Conservation (phyloP, 2,329 filamentous ascomycete species). For the Aspergillus tanneri region DNA sequence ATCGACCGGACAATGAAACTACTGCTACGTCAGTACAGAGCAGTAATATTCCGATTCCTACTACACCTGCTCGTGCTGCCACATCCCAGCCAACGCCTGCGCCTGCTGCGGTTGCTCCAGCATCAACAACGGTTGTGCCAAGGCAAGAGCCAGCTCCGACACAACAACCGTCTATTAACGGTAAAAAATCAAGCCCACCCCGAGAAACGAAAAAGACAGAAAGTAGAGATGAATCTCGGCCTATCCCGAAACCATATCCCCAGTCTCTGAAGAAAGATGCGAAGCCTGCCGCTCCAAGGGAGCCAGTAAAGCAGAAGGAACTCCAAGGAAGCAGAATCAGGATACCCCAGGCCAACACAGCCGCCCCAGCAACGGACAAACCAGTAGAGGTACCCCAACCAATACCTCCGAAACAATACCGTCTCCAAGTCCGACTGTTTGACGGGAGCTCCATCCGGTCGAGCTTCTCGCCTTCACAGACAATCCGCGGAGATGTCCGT, state of each 20-base stretch:
- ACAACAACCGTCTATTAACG: neutral
- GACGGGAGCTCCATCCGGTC: slow-evolving; percentile 78
- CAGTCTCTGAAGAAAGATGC: too few species aligned
- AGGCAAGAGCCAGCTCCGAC: neutral
- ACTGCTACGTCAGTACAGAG: too few species aligned
- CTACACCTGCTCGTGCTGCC: slow-evolving; percentile 1
- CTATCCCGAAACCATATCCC: too few species aligned
- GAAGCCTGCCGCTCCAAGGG: too few species aligned
- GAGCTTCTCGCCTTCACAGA: slow-evolving; percentile 65
- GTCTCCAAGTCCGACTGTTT: slow-evolving; percentile 76
- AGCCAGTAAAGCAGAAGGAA: slow-evolving; percentile 11
- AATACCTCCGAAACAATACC: slow-evolving; percentile 45
- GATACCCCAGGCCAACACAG: slow-evolving; percentile 1
- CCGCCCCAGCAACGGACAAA: slow-evolving; percentile 12
- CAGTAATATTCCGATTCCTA: too few species aligned
- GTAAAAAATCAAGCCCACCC: too few species aligned
- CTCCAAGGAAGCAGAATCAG: slow-evolving; percentile 35
- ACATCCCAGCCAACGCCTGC: neutral
- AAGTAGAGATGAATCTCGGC: too few species aligned
- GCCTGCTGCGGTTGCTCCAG: slow-evolving; percentile 17
- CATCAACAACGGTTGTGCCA: slow-evolving; percentile 15
- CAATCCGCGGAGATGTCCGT: slow-evolving; percentile 66
- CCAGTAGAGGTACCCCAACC: slow-evolving; percentile 15
- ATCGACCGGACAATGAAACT: too few species aligned
- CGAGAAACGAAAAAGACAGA: too few species aligned